Conservation (phyloP, 768 basidiomycete genomes). For the Auricularia cornea region DNA sequence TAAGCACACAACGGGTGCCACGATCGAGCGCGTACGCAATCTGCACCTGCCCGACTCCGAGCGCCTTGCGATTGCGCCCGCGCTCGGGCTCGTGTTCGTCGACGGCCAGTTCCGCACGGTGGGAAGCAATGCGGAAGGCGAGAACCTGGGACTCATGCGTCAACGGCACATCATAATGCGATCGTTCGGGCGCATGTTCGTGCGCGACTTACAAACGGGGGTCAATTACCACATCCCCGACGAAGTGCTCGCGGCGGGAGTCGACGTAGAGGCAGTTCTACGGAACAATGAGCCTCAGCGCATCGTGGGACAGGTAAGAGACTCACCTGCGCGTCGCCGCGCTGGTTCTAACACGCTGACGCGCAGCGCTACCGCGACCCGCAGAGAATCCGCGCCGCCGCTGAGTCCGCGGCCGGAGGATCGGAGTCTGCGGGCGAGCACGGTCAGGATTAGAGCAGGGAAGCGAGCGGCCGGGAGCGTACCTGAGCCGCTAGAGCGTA, state of each 20-base stretch:
- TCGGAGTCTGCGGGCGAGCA: too few relatives aligned
- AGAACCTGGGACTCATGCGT: neutral
- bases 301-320: neutral
- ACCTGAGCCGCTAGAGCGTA: constrained; percentile 3
- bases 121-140: neutral
- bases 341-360: neutral
- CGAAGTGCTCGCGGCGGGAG: neutral
- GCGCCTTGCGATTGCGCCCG: neutral
- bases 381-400: neutral
- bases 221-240: neutral
- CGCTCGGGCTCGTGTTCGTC: neutral
- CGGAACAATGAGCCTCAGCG: neutral
- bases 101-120: neutral
- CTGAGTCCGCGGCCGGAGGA: neutral
- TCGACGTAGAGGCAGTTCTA: neutral
- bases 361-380: neutral
- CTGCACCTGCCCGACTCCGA: neutral
- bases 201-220: neutral
- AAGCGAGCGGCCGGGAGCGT: neutral
- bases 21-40: neutral
- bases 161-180: neutral
- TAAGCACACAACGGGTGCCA: neutral
- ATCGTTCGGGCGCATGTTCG: neutral
- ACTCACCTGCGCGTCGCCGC: neutral
- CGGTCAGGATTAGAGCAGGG: neutral